phyloP scores from a whole-genome alignment of 202 grass and related monocot species.

The Setaria viridis region DNA sequence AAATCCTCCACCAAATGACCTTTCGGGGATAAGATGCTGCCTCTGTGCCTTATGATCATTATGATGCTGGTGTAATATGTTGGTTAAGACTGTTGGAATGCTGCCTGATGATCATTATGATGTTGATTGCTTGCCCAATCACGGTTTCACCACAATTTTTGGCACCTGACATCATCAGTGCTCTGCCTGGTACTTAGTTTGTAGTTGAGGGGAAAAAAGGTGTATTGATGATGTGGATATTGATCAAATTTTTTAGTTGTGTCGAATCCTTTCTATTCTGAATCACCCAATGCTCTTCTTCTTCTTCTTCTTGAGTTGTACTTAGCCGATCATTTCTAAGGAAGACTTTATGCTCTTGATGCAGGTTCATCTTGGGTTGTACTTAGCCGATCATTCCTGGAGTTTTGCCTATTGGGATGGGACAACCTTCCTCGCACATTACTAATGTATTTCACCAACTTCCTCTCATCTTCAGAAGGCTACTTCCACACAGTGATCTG shows the following conservation, averaged over 20 bases:
- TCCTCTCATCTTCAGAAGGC: conserved; percentile 73
- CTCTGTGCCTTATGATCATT: background rate
- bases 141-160: conserved; percentile 7
- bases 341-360: conserved; percentile 16
- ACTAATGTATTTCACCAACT: conserved; percentile 90
- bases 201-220: background rate
- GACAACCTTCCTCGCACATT: conserved; percentile 84
- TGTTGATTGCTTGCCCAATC: background rate
- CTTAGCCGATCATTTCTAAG: background rate
- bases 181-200: background rate
- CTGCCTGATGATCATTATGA: background rate
- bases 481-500: conserved; percentile 94
- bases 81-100: conserved; percentile 4
- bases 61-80: background rate
- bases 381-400: conserved; percentile 70
- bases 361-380: conserved; percentile 79
- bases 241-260: background rate
- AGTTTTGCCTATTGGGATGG: conserved; percentile 82
- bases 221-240: background rate
- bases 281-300: background rate
- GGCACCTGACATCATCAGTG: background rate
- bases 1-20: background rate
- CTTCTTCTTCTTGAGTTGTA: background rate
- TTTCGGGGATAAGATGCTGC: background rate
- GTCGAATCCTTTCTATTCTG: conserved; percentile 21